Evolutionary conservation across 2,329 filamentous ascomycete species (phyloP).

Genomic region (Aureobasidium melanogenum): DNA sequence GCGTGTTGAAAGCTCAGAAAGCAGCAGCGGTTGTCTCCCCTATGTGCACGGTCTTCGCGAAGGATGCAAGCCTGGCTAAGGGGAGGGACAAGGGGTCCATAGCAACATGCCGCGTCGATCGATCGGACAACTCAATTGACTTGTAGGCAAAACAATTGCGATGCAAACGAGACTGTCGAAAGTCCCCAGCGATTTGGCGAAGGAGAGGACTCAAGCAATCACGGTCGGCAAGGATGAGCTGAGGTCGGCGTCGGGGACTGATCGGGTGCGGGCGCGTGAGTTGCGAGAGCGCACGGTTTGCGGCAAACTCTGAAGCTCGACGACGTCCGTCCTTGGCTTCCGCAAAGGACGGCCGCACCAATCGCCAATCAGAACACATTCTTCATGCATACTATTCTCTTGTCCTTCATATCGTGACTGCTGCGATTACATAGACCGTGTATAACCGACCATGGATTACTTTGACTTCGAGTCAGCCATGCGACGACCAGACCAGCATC

Average conservation of each 20-base stretch:
- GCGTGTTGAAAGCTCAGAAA: not conserved
- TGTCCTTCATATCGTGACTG: not conserved
- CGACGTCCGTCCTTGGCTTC: not conserved
- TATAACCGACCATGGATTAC: conserved; percentile 2
- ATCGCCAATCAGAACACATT: not conserved
- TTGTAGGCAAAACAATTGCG: not conserved
- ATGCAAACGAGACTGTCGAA: not conserved
- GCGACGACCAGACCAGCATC: not conserved
- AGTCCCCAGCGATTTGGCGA: not conserved
- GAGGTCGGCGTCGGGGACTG: not conserved
- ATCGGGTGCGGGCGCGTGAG: not conserved
- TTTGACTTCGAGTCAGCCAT: conserved; percentile 3
- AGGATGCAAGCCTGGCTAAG: conserved; percentile 8
- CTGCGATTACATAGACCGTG: not conserved
- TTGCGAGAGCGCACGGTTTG: not conserved
- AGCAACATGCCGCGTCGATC: conserved; percentile 5
- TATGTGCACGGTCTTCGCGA: conserved; percentile 2
- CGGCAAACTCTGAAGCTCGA: not conserved
- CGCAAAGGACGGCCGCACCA: not conserved
- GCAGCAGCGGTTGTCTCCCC: not conserved
- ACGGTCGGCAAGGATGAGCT: not conserved
- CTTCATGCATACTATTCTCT: not conserved
- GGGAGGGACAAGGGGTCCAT: conserved; percentile 4
- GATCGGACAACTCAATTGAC: not conserved
- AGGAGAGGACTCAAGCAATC: not conserved